Conservation (phyloP, 2,329 filamentous ascomycete species). For the Fusarium pininemorale region DNA sequence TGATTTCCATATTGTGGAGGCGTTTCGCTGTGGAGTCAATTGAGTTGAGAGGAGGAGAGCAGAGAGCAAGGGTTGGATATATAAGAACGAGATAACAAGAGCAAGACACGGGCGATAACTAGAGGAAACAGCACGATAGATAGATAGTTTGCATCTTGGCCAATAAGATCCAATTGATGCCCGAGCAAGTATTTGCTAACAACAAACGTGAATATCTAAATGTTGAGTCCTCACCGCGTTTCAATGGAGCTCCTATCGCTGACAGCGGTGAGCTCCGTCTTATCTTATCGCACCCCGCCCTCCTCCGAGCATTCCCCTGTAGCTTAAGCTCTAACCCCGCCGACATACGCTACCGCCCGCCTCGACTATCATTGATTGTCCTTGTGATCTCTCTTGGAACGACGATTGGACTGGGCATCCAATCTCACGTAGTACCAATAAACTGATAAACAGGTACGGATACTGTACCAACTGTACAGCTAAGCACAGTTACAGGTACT, state of each 20-base stretch:
- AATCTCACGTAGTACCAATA: slow-evolving; percentile 26
- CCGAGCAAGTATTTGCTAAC: slow-evolving; percentile 4
- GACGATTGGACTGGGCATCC: slow-evolving; percentile 7
- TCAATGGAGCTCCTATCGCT: slow-evolving; percentile 9
- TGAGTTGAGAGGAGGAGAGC: not conserved
- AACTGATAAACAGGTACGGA: slow-evolving; percentile 21
- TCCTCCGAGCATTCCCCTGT: slow-evolving; percentile 30
- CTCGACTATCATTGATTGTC: slow-evolving; percentile 1
- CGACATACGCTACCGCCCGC: slow-evolving; percentile 12
- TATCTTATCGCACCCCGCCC: slow-evolving; percentile 44
- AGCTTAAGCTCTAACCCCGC: slow-evolving; percentile 35
- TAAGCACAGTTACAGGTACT: not conserved
- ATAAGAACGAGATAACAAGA: slow-evolving; percentile 13
- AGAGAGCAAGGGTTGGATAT: not conserved
- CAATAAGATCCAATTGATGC: slow-evolving; percentile 14
- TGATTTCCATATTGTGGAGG: slow-evolving; percentile 5
- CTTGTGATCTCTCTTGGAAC: slow-evolving; percentile 32
- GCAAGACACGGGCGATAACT: not conserved
- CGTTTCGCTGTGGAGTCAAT: slow-evolving; percentile 2
- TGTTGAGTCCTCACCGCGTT: slow-evolving; percentile 31
- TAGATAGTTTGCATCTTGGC: not conserved
- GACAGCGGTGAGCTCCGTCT: slow-evolving; percentile 43
- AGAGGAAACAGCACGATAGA: not conserved
- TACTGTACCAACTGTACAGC: not conserved
- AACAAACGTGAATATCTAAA: not conserved